phyloP scores from a whole-genome alignment of 768 basidiomycete genomes.

The Amanita exitialis region DNA sequence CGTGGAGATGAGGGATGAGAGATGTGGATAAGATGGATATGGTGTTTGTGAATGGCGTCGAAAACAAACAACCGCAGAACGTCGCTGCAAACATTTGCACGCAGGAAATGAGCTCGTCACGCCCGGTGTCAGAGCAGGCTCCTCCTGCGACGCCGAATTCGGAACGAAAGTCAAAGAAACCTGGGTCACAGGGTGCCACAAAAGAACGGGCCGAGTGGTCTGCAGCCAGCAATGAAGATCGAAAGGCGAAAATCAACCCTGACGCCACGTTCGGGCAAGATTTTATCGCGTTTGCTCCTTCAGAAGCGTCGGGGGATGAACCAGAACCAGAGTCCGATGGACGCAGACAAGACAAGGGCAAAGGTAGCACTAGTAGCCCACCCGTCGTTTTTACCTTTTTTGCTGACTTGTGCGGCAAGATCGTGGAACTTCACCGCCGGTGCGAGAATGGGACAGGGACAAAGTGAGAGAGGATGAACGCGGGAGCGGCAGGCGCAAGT shows the following conservation, averaged over 20 bases:
- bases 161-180: neutral
- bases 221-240: neutral
- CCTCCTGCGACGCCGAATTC: neutral
- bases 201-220: neutral
- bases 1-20: too few relatives aligned
- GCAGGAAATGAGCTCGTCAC: neutral
- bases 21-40: too few relatives aligned
- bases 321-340: neutral
- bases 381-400: neutral
- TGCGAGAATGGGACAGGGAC: slow-evolving; percentile 31
- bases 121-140: neutral
- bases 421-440: neutral
- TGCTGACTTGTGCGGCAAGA: neutral
- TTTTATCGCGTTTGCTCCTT: slow-evolving; percentile 13
- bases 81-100: neutral
- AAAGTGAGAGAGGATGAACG: slow-evolving; percentile 17
- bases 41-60: neutral
- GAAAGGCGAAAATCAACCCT: too few relatives aligned
- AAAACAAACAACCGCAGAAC: neutral
- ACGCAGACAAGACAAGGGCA: neutral
- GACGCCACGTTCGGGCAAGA: neutral
- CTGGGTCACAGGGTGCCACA: neutral
- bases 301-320: slow-evolving; percentile 7
- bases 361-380: neutral
- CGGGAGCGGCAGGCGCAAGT: slow-evolving; percentile 33